A percentile compares a stretch with the other conserved stretches of the same genome.
Evolutionary conservation across 768 basidiomycete genomes (phyloP).

Genomic region (Phanerodontia chrysosporium): DNA sequence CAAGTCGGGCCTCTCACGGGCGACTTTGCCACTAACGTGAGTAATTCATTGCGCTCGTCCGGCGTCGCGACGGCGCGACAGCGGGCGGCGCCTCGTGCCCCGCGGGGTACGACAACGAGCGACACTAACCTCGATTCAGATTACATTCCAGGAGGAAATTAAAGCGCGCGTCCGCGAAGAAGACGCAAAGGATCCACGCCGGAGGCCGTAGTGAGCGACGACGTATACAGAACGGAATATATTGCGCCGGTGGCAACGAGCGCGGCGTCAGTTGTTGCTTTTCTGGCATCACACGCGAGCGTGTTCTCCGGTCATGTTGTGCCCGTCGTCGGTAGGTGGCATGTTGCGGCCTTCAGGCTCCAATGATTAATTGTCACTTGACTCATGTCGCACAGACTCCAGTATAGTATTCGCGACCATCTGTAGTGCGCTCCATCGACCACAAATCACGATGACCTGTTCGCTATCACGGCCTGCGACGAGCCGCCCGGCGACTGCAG

Average conservation of each 20-base stretch:
- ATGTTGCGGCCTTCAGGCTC: not conserved
- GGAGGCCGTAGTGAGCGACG: not conserved
- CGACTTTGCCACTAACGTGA: constrained; percentile 38
- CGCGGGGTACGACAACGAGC: not conserved
- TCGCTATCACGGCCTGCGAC: not conserved
- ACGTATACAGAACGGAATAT: not conserved
- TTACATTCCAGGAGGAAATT: constrained; percentile 9
- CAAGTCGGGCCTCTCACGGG: constrained; percentile 41
- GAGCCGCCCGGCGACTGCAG: not conserved
- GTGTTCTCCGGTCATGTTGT: not conserved
- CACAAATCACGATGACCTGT: not conserved
- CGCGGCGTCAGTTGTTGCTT: not conserved
- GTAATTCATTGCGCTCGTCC: constrained; percentile 15
- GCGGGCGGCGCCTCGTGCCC: not conserved
- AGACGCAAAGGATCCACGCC: constrained; percentile 5
- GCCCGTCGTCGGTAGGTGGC: not conserved
- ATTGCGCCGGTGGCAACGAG: not conserved
- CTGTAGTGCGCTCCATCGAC: not conserved
- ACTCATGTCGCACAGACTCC: not conserved
- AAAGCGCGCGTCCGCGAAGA: constrained; percentile 3
- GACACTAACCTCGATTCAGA: not conserved
- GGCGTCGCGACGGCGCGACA: not conserved
- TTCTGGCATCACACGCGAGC: not conserved
- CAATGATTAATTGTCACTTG: not conserved
- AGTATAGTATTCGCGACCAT: not conserved